Evolutionary conservation across 306 rosid species (phyloP), one percentile per base, ranked within the genome.

Genomic region (Lathyrus tuberosus): DNA sequence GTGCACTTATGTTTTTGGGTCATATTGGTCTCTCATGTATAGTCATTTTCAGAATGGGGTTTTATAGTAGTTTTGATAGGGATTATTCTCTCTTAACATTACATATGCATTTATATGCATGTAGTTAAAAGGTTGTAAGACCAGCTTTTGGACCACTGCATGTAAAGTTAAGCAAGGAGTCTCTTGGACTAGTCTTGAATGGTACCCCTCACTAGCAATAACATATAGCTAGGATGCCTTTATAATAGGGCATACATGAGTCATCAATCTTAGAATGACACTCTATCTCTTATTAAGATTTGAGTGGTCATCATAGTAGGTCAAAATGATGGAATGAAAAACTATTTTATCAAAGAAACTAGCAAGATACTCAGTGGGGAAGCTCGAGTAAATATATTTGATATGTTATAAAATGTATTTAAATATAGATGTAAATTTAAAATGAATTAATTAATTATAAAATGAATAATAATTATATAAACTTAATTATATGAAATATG

Each of bases 91-190:
- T 53, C n/a, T 51, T 49, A 18, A 8, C 13, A 17, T 46, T 46
- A n/a, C n/a, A n/a, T n/a, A n/a, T n/a, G n/a, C n/a, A n/a, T n/a
- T n/a, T n/a, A 17, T 16, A 18, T 20, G 14, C 14, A 18, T 51
- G 58, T 10, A 52, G 8, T 20, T 15, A 49, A 22, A 22, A 53
- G 5, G 14, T 22, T 24, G 30, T 22, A 22, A 22, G 60, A 53
- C 59, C 33, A 53, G 59, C 59, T 53, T 53, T 10, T 53, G 31
- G 59, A 53, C 60, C 60, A 30, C 7, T 22, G 60, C 33, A 53
- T 53, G 30, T 28, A 52, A 52, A 52, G 59, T 51, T 51, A 13
- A 53, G 33, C 31, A 6, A 53, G 15, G n/a, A 6, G 33, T n/a
- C 59, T 20, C 33, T 20, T 49, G 26, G 9, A 48, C 11, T 48